Conservation (phyloP, 139 green algal species). For the Dunaliella primolecta region DNA sequence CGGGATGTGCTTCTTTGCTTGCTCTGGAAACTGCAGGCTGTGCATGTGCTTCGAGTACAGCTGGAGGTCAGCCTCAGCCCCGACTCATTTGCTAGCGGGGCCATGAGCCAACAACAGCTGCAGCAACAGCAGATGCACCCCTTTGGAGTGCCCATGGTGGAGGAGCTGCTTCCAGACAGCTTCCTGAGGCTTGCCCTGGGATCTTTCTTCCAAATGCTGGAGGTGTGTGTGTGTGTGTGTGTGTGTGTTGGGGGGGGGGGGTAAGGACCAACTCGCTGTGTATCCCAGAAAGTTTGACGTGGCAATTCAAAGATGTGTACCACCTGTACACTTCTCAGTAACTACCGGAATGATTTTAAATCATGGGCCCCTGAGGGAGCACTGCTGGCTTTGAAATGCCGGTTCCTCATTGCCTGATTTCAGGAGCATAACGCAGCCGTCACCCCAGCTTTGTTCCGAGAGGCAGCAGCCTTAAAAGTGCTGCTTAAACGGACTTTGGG, state of each 20-base stretch:
- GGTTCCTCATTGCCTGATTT: not conserved
- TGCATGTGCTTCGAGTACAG: slow-evolving; percentile 47
- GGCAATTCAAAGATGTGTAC: not conserved
- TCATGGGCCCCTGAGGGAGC: not conserved
- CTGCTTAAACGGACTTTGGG: slow-evolving; percentile 12
- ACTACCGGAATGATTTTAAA: not conserved
- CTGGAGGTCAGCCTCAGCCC: slow-evolving; percentile 28
- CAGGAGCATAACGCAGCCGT: slow-evolving; percentile 21
- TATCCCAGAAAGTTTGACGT: not conserved
- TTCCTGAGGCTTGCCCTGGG: slow-evolving; percentile 47
- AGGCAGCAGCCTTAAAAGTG: slow-evolving; percentile 7
- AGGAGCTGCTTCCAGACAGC: slow-evolving; percentile 61
- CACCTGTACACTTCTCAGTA: not conserved
- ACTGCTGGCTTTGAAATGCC: not conserved
- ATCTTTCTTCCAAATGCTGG: slow-evolving; percentile 55
- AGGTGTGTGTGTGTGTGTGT: slow-evolving; percentile 15
- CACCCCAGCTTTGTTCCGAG: not conserved
- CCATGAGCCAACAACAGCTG: not conserved
- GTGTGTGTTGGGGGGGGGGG: too few relatives aligned
- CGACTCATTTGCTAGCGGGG: not conserved
- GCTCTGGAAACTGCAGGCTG: slow-evolving; percentile 14
- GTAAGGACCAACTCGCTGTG: too few relatives aligned
- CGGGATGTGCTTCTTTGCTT: too few relatives aligned
- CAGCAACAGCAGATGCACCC: slow-evolving; percentile 10
- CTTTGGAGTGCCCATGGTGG: slow-evolving; percentile 39